Evolutionary conservation across 176 grass and related monocot species (phyloP).

Genomic region (Lolium perenne): DNA sequence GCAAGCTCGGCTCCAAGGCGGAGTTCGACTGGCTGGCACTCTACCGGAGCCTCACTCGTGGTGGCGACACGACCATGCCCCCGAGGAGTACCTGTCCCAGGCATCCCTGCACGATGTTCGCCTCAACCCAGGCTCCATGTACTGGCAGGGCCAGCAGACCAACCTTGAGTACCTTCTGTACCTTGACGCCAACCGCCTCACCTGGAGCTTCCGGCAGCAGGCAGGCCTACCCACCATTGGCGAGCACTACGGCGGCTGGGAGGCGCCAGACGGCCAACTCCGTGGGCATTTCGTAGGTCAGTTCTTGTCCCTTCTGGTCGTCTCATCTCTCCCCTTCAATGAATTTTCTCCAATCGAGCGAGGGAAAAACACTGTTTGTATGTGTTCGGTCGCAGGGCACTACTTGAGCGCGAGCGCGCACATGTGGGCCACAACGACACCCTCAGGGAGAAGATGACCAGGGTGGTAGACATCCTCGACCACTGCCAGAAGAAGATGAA

Average conservation of each 20-base stretch:
- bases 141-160: conserved; percentile 58
- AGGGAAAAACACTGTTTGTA: neutral
- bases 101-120: conserved; percentile 55
- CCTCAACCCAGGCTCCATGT: conserved; percentile 45
- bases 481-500: conserved; percentile 75
- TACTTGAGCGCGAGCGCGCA: conserved; percentile 79
- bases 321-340: neutral
- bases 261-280: conserved; percentile 53
- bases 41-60: conserved; percentile 55
- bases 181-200: conserved; percentile 65
- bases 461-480: conserved; percentile 67
- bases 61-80: neutral
- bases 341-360: neutral
- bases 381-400: conserved; percentile 61
- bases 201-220: conserved; percentile 70
- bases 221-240: conserved; percentile 51
- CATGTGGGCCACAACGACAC: conserved; percentile 79
- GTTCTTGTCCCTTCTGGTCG: neutral
- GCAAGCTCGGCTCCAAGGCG: conserved; percentile 32
- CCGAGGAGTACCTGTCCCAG: conserved; percentile 39
- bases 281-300: conserved; percentile 73
- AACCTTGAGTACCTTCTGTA: conserved; percentile 75
- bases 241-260: conserved; percentile 73
- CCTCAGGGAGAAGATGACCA: conserved; percentile 63
- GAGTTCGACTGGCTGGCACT: conserved; percentile 75